Conservation (phyloP, 257 asterid genomes). For the Thymus quinquecostatus region DNA sequence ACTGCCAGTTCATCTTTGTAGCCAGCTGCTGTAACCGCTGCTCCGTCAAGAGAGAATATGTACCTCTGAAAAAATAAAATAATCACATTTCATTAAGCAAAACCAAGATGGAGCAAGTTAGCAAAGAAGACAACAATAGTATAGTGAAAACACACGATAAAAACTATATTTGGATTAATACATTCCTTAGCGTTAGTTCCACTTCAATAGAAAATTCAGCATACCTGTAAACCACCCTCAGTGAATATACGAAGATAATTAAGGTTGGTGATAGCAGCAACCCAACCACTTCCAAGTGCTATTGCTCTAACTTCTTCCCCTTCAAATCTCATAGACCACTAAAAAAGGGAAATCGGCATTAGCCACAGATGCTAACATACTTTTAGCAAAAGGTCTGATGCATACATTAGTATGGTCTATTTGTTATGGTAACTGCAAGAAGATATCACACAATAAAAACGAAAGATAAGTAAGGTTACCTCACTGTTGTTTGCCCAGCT, state of each 20-base stretch:
- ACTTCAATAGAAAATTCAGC: conserved; percentile 32
- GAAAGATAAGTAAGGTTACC: conserved; percentile 51
- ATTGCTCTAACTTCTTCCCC: conserved; percentile 94
- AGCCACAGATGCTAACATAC: conserved; percentile 22
- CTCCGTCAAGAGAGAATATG: conserved; percentile 85
- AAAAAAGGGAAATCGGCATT: conserved; percentile 33
- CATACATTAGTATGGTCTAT: conserved; percentile 12
- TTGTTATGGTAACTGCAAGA: conserved; percentile 15
- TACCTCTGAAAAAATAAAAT: conserved; percentile 47
- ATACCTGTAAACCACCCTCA: conserved; percentile 91
- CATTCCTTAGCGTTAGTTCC: not conserved
- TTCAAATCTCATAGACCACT: conserved; percentile 99
- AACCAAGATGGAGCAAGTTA: conserved; percentile 21
- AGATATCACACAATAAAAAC: conserved; percentile 24
- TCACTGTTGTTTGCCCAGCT: conserved; percentile 97
- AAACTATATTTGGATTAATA: not conserved
- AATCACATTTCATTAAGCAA: conserved; percentile 29
- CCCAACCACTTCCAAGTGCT: conserved; percentile 89
- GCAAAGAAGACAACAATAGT: conserved; percentile 3
- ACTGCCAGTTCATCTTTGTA: conserved; percentile 83
- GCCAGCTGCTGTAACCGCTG: conserved; percentile 93
- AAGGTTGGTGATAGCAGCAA: conserved; percentile 90
- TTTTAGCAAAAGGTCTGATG: conserved; percentile 9
- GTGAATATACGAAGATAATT: conserved; percentile 89
- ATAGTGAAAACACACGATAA: not conserved